Evolutionary conservation across 2,329 filamentous ascomycete species (phyloP).

Genomic region (Gaeumannomyces sp.): DNA sequence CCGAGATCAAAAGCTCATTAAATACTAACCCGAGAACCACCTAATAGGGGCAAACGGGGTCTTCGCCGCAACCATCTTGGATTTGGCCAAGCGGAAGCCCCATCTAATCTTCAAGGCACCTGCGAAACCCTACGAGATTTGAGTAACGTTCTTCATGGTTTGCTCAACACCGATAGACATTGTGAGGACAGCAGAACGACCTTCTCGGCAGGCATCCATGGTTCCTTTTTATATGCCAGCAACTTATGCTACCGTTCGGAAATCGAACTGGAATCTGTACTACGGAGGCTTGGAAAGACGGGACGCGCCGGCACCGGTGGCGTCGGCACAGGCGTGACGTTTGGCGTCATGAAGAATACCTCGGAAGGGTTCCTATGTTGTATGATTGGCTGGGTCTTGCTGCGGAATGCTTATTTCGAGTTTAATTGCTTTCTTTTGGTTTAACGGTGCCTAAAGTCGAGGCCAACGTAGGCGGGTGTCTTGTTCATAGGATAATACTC

Average conservation of each 20-base stretch:
- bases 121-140: constrained; percentile 51
- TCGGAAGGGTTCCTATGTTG: background rate
- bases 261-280: background rate
- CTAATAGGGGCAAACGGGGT: constrained; percentile 79
- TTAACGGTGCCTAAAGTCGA: background rate
- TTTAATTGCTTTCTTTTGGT: background rate
- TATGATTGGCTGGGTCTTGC: background rate
- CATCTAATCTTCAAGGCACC: constrained; percentile 73
- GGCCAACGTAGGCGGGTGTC: too few relatives aligned
- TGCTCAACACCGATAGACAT: background rate
- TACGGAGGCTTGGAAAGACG: background rate
- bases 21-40: constrained; percentile 11
- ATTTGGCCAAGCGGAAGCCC: constrained; percentile 83
- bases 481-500: background rate
- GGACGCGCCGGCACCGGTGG: too few relatives aligned
- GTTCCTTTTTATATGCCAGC: background rate
- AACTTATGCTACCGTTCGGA: background rate
- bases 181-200: too few relatives aligned
- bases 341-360: background rate
- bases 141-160: background rate
- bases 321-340: background rate
- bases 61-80: constrained; percentile 86
- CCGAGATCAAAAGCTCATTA: constrained; percentile 12
- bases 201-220: background rate
- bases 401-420: background rate